These are phyloP conservation scores for Zopfochytrium polystomum DNA, from an alignment of 371 early-diverging fungal genomes.

Conservation along the genomic window DNA sequence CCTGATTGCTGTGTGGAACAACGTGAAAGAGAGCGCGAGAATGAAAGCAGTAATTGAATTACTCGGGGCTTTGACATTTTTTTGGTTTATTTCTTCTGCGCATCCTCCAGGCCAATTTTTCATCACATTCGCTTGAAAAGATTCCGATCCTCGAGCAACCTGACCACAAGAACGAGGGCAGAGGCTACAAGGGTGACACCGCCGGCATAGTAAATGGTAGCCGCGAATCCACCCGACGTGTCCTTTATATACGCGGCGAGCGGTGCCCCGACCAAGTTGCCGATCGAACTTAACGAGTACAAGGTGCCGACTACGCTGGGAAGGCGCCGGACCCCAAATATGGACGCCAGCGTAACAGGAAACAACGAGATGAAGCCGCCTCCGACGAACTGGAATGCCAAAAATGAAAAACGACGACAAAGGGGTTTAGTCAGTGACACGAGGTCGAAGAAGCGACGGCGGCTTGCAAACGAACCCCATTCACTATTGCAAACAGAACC, in stretches of 20 bases:
- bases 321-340: constrained; percentile 22
- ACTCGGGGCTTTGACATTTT: no score
- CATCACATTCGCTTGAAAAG: constrained; percentile 7
- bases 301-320: constrained; percentile 19
- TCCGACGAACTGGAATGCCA: constrained; percentile 13
- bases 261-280: constrained; percentile 19
- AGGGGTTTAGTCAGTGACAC: neutral
- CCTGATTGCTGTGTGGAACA: no score
- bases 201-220: constrained; percentile 25
- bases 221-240: constrained; percentile 4
- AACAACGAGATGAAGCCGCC: constrained; percentile 29
- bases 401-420: neutral
- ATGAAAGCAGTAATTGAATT: no score
- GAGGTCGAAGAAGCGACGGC: neutral
- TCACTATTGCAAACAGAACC: constrained; percentile 14
- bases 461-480: constrained; percentile 14
- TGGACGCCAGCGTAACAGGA: constrained; percentile 20
- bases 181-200: constrained; percentile 13
- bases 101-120: no score
- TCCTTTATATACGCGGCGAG: constrained; percentile 20
- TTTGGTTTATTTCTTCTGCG: no score
- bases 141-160: constrained; percentile 10
- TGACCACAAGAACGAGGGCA: constrained; percentile 8
- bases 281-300: constrained; percentile 16
- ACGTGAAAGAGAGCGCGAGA: no score